phyloP scores from a whole-genome alignment of 768 basidiomycete genomes.

The Tulasnella sp. region DNA sequence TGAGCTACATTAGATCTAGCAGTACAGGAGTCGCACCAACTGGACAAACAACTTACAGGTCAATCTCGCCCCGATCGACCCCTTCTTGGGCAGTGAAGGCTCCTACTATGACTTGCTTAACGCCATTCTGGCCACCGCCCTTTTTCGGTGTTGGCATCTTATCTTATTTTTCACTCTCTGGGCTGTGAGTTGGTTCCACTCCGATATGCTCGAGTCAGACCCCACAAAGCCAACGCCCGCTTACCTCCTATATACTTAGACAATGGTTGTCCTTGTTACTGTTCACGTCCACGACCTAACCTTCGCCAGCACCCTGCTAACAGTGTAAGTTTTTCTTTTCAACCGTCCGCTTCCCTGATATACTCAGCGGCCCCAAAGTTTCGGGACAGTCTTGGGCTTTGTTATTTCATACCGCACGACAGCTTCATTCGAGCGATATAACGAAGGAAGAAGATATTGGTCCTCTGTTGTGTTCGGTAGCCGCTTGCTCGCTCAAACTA shows the following conservation, averaged over 20 bases:
- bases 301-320: constrained; percentile 46
- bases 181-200: constrained; percentile 28
- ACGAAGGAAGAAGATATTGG: constrained; percentile 60
- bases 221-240: neutral
- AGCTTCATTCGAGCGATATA: constrained; percentile 32
- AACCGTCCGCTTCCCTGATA: neutral
- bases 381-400: constrained; percentile 62
- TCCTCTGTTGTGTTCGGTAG: constrained; percentile 41
- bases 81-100: neutral
- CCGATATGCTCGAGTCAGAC: neutral
- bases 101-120: constrained; percentile 20
- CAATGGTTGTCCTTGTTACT: constrained; percentile 41
- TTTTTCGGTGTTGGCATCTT: constrained; percentile 55
- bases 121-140: constrained; percentile 32
- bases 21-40: no score
- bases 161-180: constrained; percentile 52
- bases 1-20: no score
- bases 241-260: neutral
- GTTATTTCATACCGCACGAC: constrained; percentile 39
- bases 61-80: neutral
- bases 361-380: constrained; percentile 23
- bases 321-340: constrained; percentile 39
- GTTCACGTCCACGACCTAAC: constrained; percentile 33
- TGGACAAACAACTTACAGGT: no score
- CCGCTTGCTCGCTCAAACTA: constrained; percentile 28